Evolutionary conservation across 2,329 filamentous ascomycete genomes (phyloP), one percentile per base, ranked within the genome.

Genomic region (Colletotrichum gigasporum): DNA sequence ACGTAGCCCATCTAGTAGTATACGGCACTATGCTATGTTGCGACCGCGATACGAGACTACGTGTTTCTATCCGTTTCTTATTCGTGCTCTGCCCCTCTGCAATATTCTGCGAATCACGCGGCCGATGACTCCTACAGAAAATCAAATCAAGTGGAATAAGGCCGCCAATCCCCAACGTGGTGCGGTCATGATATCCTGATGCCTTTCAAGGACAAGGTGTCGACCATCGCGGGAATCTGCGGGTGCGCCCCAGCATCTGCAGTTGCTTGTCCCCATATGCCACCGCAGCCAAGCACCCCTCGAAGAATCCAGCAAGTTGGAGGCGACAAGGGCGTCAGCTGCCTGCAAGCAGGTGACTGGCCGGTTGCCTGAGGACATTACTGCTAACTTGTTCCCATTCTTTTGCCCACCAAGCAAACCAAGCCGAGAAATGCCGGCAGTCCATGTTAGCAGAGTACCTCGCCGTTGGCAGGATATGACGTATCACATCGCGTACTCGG

Each of bases 401-500:
- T 9, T 22, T 18, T 32, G 20, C 52, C 37, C 55, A 48, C n/a
- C 41, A 22, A 56, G 35, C 50, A 32, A n/a, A n/a, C 47, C n/a
- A 18, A 66, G 48, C 64, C 62, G 65, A 54, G 50, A 62, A 67
- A 60, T 65, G 54, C 65, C 61, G 50, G 53, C 32, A 26, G 50
- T 35, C 22, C 35, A 28, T 56, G 65, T 61, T 67, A 67, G 51
- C 26, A 62, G 32, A 35, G 35, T 67, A 67, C 65, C 41, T 67
- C 42, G 30, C 32, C 24, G 9, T 47, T 32, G 24, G 18, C 44
- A 2, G 20, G 12, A 34, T 37, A 65, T 65, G 56, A 62, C 57
- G 62, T 62, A 62, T 62, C 28, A 24, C 30, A 62, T 28, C 34
- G 26, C 41, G 57, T 65, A 62, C 56, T 55, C 42, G 56, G 48